Evolutionary conservation across 176 grass and related monocot genomes (phyloP), one percentile per base, ranked within the genome.

Genomic region (Poa pratensis): DNA sequence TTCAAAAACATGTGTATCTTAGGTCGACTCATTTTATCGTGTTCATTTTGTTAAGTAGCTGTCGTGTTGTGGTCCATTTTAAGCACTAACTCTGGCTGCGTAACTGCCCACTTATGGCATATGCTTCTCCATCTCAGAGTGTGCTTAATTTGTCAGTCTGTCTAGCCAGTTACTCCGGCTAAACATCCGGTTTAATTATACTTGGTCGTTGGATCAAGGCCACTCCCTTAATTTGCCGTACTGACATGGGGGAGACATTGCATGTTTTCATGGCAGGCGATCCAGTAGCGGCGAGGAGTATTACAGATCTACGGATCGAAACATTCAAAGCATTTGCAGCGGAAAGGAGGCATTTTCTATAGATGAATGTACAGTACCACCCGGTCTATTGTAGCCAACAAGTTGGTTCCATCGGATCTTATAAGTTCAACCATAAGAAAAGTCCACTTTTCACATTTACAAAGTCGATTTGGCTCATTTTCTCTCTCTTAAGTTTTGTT

Each of bases 301-400:
- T 28, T 63, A 16, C 51, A 58, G 42, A 43, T 6, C 6, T 85
- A 20, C 83, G 48, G 24, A 50, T 27, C 46, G 28, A 75, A 43
- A 51, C 75, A 84, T 73, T 79, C 54, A 84, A 27, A 17, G 76
- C 75, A 28, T 5, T 60, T 24, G 81, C 81, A 72, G 39, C 0
- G n/a, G 62, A 40, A 46, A 57, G 1, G 11, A 30, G 54, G 18
- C 57, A 79, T 84, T 88, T 84, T 88, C 75, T 73, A 65, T 35
- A 20, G 10, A 54, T 59, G 75, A 73, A 73, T 17, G 72, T 75
- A 75, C 46, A 70, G 46, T 74, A 18, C 71, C 4, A 9, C 13
- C 3, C 7, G 14, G 43, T 4, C 22, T 18, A 28, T n/a, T 24
- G 12, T 46, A 24, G 8, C 70, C 70, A 73, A 50, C 3, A 73